These are phyloP conservation scores for Hysterium pulicare DNA, from an alignment of 2,329 filamentous ascomycete genomes.

Conservation along the genomic window DNA sequence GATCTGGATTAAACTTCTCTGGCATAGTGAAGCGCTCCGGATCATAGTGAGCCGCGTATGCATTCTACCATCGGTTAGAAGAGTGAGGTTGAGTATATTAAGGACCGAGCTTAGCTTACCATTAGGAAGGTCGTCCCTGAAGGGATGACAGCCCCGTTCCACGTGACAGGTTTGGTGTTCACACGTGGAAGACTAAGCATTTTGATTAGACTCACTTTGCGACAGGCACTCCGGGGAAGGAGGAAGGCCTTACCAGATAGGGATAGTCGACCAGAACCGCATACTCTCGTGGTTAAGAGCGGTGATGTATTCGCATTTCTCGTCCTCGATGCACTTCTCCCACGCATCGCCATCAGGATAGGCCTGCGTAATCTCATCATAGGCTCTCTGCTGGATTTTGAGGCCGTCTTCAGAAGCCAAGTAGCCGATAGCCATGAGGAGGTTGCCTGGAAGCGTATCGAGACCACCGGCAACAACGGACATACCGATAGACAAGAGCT, in stretches of 20 bases:
- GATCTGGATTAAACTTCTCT: conserved; percentile 7
- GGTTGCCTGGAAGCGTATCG: conserved; percentile 5
- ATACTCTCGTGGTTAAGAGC: conserved; percentile 2
- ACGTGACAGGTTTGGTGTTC: conserved; percentile 1
- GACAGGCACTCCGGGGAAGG: no score
- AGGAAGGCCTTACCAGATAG: no score
- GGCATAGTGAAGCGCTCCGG: conserved; percentile 4
- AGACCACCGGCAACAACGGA: conserved; percentile 6
- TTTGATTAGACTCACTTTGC: no score
- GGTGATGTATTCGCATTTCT: conserved; percentile 1
- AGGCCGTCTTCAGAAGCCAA: conserved; percentile 4
- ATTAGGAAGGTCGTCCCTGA: conserved; percentile 2
- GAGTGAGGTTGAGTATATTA: not conserved
- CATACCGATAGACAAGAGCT: conserved; percentile 5
- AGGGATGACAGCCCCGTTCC: conserved; percentile 1
- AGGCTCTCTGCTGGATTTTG: conserved; percentile 3
- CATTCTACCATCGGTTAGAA: conserved; percentile 38
- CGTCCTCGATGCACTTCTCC: conserved; percentile 6
- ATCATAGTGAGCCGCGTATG: conserved; percentile 7
- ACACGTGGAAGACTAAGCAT: conserved; percentile 2
- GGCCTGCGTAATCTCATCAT: conserved; percentile 4
- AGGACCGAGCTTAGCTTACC: not conserved
- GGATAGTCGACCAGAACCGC: conserved; percentile 4
- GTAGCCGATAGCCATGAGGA: conserved; percentile 8
- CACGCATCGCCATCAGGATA: conserved; percentile 6